Percentiles rank a stretch among this genome's conserved stretches.
Conservation (phyloP, 2,329 filamentous ascomycete genomes). For the Epichloe brachyelytri region DNA sequence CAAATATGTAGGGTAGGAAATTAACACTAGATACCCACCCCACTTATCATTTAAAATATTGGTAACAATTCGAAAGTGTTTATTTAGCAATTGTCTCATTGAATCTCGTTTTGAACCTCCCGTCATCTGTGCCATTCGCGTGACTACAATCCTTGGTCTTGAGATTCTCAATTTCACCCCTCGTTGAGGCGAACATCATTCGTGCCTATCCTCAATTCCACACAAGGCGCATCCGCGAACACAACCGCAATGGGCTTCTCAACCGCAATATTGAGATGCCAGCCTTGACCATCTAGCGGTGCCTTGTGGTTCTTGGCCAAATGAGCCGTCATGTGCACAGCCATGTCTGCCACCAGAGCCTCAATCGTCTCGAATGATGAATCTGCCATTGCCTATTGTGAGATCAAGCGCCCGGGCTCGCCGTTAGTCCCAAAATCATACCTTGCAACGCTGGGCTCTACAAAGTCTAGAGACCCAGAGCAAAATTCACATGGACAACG, state of each 20-base stretch:
- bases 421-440: neutral
- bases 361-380: slow-evolving; percentile 52
- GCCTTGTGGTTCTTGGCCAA: slow-evolving; percentile 18
- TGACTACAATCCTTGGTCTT: neutral
- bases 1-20: neutral
- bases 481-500: slow-evolving; percentile 9
- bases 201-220: slow-evolving; percentile 35
- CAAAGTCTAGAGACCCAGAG: no score
- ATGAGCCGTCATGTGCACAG: slow-evolving; percentile 30
- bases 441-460: neutral
- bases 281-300: slow-evolving; percentile 17
- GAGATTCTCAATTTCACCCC: neutral
- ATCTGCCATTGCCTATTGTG: slow-evolving; percentile 34
- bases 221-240: slow-evolving; percentile 56
- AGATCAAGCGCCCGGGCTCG: neutral
- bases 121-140: no score
- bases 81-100: neutral
- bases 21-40: neutral
- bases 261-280: slow-evolving; percentile 46
- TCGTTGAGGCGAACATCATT: slow-evolving; percentile 9
- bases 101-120: no score
- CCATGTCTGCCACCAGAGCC: slow-evolving; percentile 40
- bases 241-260: slow-evolving; percentile 64
- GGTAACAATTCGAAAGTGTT: neutral
- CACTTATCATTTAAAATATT: neutral